A percentile compares a stretch with the other conserved stretches of the same genome.
Conservation (phyloP, 2,329 filamentous ascomycete genomes). For the Penicillium sp. region DNA sequence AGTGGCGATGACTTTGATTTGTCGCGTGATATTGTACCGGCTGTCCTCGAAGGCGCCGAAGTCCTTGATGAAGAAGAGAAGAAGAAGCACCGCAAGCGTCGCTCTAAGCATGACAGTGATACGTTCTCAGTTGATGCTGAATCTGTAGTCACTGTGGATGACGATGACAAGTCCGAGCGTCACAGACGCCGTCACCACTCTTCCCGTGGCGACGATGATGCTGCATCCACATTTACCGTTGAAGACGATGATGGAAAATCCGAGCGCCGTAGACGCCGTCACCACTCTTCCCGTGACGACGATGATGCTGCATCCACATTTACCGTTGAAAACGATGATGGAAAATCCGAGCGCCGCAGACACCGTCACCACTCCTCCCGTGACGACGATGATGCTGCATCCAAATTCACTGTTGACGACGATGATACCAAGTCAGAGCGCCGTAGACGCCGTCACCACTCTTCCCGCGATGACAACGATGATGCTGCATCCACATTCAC, state of each 20-base stretch:
- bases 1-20: conserved; percentile 24
- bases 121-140: conserved; percentile 15
- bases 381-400: too few relatives aligned
- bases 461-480: conserved; percentile 1
- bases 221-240: neutral
- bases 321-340: neutral
- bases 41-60: neutral
- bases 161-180: conserved; percentile 27
- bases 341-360: neutral
- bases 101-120: conserved; percentile 20
- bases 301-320: neutral
- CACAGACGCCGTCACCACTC: conserved; percentile 14
- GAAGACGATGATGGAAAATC: conserved; percentile 16
- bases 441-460: neutral
- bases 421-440: conserved; percentile 6
- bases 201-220: conserved; percentile 5
- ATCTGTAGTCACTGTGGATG: conserved; percentile 18
- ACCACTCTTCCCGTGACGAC: neutral
- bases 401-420: conserved; percentile 17
- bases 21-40: conserved; percentile 11
- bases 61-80: neutral
- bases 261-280: neutral
- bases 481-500: neutral
- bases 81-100: conserved; percentile 1
- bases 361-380: conserved; percentile 24